phyloP scores from a whole-genome alignment of 2,329 filamentous ascomycete species.

The Alternaria hordeiaustralica region DNA sequence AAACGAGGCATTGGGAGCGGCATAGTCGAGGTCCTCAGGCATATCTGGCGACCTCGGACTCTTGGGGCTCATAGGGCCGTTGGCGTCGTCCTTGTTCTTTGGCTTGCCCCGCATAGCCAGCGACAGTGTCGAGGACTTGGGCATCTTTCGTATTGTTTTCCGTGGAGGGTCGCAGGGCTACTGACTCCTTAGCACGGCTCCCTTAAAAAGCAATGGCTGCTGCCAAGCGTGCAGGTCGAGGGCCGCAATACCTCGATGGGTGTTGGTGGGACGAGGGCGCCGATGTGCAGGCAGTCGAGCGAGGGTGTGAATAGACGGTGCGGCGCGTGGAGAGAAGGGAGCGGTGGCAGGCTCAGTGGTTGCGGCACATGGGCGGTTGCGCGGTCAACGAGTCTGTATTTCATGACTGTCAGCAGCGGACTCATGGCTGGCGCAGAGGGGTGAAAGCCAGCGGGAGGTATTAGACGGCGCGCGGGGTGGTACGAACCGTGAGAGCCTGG shows the following conservation, averaged over 20 bases:
- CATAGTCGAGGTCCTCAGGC: slow-evolving; percentile 30
- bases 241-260: slow-evolving; percentile 36
- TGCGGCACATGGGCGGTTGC: slow-evolving; percentile 36
- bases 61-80: slow-evolving; percentile 41
- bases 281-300: slow-evolving; percentile 20
- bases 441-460: slow-evolving; percentile 16
- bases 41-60: slow-evolving; percentile 42
- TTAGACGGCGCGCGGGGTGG: slow-evolving; percentile 36
- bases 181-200: slow-evolving; percentile 30
- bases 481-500: slow-evolving; percentile 44
- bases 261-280: slow-evolving; percentile 23
- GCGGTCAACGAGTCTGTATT: slow-evolving; percentile 31
- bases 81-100: slow-evolving; percentile 39
- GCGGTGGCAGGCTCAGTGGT: slow-evolving; percentile 23
- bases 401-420: slow-evolving; percentile 44
- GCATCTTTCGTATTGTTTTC: slow-evolving; percentile 47
- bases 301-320: slow-evolving; percentile 21
- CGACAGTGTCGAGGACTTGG: slow-evolving; percentile 47
- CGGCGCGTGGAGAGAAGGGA: slow-evolving; percentile 21
- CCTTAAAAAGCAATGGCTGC: not conserved
- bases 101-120: slow-evolving; percentile 44
- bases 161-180: slow-evolving; percentile 33
- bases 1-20: slow-evolving; percentile 40
- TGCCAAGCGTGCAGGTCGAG: slow-evolving; percentile 1
- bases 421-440: slow-evolving; percentile 14